These are phyloP conservation scores for Collybiopsis luxurians DNA, from an alignment of 768 basidiomycete species.

Conservation along the genomic window DNA sequence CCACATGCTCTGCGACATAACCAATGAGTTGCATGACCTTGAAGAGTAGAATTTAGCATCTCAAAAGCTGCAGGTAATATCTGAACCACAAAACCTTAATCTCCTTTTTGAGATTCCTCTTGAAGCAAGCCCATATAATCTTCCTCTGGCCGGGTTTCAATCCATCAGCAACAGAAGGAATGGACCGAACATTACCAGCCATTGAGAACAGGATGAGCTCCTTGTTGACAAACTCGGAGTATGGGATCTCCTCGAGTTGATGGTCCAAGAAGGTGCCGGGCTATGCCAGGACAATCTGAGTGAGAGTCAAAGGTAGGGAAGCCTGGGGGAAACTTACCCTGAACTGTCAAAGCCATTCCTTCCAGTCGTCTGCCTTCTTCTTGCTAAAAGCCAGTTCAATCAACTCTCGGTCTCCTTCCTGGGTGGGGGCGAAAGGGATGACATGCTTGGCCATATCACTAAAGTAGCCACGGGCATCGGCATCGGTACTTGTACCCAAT, in stretches of 20 bases:
- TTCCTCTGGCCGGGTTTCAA: slow-evolving; percentile 98
- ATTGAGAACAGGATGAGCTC: slow-evolving; percentile 98
- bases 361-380: slow-evolving; percentile 97
- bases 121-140: slow-evolving; percentile 95
- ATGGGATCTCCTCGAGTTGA: slow-evolving; percentile 78
- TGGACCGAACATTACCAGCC: slow-evolving; percentile 98
- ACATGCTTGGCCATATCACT: slow-evolving; percentile 89
- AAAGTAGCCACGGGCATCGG: slow-evolving; percentile 92
- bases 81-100: slow-evolving; percentile 61
- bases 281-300: slow-evolving; percentile 32
- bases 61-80: not conserved
- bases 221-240: slow-evolving; percentile 95
- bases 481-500: slow-evolving; percentile 89
- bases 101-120: slow-evolving; percentile 87
- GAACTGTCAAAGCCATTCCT: slow-evolving; percentile 96
- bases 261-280: slow-evolving; percentile 95
- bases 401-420: slow-evolving; percentile 79
- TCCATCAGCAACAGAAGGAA: slow-evolving; percentile 91
- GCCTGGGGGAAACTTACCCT: slow-evolving; percentile 45
- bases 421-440: slow-evolving; percentile 83
- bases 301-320: not conserved
- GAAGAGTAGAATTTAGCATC: not conserved
- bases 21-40: slow-evolving; percentile 94
- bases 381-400: slow-evolving; percentile 99
- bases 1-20: slow-evolving; percentile 90